Evolutionary conservation across 495 filamentous ascomycete genomes (phyloP), one percentile per base, ranked within the genome.

Genomic region (Penicillium alfredii): DNA sequence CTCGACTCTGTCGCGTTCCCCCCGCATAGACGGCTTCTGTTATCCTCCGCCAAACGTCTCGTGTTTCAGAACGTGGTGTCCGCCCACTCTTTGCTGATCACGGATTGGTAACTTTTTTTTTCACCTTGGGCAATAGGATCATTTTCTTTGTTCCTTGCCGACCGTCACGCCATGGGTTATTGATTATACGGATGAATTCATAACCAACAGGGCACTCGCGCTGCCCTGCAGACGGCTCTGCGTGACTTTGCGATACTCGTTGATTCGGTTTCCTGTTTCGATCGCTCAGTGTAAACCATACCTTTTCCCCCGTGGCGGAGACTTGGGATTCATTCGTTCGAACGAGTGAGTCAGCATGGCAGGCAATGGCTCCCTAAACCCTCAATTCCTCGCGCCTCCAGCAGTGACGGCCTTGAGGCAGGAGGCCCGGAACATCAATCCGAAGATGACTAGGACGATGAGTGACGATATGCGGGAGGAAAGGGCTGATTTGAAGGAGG

Each of bases 401-500:
- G 65, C 65, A 30, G 71, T 80, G 9, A 63, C 62, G 33, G 73
- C 76, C 45, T 47, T 80, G 36, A 64, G 68, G 46, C 66, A 72
- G 51, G 71, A 77, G 56, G 69, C 69, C 30, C 66, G 63, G 33
- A 61, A 45, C 7, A 49, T 60, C 42, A 51, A 57, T 42, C 56
- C 63, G 40, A 68, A 62, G 41, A 74, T 81, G 71, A 71, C 71
- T 44, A 71, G 82, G 30, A 68, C 76, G 6, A 56, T 74, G 33
- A 85, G 77, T 49, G 72, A 77, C 55, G 68, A 84, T 45, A 84
- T 86, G 47, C 76, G 77, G 33, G 80, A 78, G 42, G 92, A 94
- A 63, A 76, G 88, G 35, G 84, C 93, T 57, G 92, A 96, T 54
- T 73, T 98, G 51, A 88, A 86, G 51, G 82, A 93, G 66, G 93